These are phyloP conservation scores for Paraleonurus japonicus DNA, from an alignment of 257 asterid species.

Conservation along the genomic window DNA sequence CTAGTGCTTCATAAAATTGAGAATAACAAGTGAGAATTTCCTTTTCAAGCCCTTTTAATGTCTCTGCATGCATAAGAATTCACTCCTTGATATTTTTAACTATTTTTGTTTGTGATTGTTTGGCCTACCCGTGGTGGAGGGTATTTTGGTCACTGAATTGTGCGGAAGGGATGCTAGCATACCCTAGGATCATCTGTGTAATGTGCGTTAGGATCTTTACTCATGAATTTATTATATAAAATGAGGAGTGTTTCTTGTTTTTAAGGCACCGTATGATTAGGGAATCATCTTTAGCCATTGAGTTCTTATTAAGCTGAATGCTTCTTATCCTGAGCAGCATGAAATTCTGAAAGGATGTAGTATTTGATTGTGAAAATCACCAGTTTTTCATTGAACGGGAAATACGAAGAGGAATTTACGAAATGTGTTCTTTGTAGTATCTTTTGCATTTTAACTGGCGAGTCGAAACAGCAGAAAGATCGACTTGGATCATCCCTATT, in stretches of 20 bases:
- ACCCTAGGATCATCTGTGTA: background rate
- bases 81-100: background rate
- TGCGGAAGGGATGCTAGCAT: slow-evolving; percentile 19
- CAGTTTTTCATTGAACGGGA: background rate
- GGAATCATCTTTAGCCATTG: background rate
- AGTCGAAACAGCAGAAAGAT: background rate
- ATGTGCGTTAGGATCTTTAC: background rate
- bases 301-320: background rate
- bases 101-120: background rate
- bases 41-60: slow-evolving; percentile 13
- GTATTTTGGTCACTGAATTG: background rate
- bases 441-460: background rate
- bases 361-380: background rate
- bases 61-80: slow-evolving; percentile 24
- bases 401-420: background rate
- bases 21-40: slow-evolving; percentile 57
- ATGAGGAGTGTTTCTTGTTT: background rate
- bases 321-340: background rate
- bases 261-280: slow-evolving; percentile 20
- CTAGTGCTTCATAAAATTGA: slow-evolving; percentile 73
- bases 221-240: slow-evolving; percentile 12
- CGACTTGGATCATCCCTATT: too few relatives aligned
- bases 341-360: background rate
- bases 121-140: background rate
- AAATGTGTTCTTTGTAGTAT: background rate